Conservation (phyloP, 768 basidiomycete species). For the Russula foetens region DNA sequence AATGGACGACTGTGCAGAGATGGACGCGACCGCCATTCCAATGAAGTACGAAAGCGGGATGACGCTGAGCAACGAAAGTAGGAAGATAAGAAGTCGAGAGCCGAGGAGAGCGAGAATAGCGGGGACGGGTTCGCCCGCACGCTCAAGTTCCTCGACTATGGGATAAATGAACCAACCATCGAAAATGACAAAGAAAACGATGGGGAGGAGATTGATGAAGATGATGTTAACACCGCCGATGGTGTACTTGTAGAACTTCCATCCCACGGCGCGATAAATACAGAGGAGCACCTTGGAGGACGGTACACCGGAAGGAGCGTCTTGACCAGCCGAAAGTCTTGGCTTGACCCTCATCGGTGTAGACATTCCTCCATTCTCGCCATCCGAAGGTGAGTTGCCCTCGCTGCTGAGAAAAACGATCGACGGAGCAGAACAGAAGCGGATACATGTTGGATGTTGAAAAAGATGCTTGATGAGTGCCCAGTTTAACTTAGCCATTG, state of each 20-base stretch:
- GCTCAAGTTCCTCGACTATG: constrained; percentile 52
- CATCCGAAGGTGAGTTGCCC: constrained; percentile 25
- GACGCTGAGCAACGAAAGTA: constrained; percentile 78
- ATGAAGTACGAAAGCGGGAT: constrained; percentile 99
- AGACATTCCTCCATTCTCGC: constrained; percentile 21
- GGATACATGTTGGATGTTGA: constrained; percentile 70
- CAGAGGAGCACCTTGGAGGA: constrained; percentile 87
- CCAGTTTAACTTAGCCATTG: constrained; percentile 98
- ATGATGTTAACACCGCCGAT: constrained; percentile 97
- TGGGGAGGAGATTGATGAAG: constrained; percentile 88
- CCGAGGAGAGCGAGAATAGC: constrained; percentile 61
- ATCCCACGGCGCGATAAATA: constrained; percentile 84
- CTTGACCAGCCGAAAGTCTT: constrained; percentile 77
- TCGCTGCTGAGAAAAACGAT: constrained; percentile 45
- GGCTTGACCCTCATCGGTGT: constrained; percentile 61
- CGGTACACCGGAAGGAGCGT: constrained; percentile 76
- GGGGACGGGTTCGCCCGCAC: constrained; percentile 48
- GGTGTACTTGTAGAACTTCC: constrained; percentile 98
- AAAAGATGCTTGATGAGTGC: constrained; percentile 81
- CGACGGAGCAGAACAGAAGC: constrained; percentile 86
- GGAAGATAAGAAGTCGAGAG: constrained; percentile 72
- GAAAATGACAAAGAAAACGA: constrained; percentile 95
- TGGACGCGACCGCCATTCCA: constrained; percentile 98
- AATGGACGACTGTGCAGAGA: constrained; percentile 96
- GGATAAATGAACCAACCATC: constrained; percentile 81